Conservation (phyloP, 2,329 filamentous ascomycete genomes). For the Rhinocladiella mackenziei region DNA sequence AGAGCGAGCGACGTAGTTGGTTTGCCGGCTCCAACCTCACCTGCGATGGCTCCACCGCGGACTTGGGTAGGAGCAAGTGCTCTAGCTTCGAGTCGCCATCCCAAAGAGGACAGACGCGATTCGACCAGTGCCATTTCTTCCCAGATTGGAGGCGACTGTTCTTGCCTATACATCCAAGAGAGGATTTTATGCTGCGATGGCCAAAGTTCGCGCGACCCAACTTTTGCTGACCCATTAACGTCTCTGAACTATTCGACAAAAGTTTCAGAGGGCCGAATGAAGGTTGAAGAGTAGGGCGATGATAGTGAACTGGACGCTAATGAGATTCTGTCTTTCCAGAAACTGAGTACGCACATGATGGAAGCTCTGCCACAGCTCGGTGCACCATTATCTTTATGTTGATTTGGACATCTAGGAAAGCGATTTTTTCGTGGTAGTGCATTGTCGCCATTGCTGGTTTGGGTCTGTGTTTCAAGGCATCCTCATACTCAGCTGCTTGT, state of each 20-base stretch:
- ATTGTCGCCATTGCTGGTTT: constrained; percentile 39
- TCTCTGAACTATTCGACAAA: constrained; percentile 7
- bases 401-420: constrained; percentile 34
- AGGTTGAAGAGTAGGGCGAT: constrained; percentile 9
- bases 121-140: constrained; percentile 57
- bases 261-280: constrained; percentile 9
- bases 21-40: constrained; percentile 65
- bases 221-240: not conserved
- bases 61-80: constrained; percentile 36
- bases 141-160: constrained; percentile 44
- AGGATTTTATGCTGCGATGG: constrained; percentile 54
- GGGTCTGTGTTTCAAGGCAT: constrained; percentile 47
- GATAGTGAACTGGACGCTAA: constrained; percentile 26
- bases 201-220: constrained; percentile 37
- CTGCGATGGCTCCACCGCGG: constrained; percentile 60
- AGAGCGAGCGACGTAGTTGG: constrained; percentile 58
- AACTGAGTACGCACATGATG: constrained; percentile 2
- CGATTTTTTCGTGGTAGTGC: constrained; percentile 17
- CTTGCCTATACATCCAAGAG: constrained; percentile 58
- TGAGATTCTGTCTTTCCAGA: constrained; percentile 14
- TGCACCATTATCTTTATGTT: constrained; percentile 44
- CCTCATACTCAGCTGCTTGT: constrained; percentile 50
- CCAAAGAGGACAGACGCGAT: constrained; percentile 46
- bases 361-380: constrained; percentile 39
- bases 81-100: constrained; percentile 57